These are phyloP conservation scores for maize (Zea mays) DNA, from an alignment of 176 grass and related monocot species.

Conservation along the genomic window DNA sequence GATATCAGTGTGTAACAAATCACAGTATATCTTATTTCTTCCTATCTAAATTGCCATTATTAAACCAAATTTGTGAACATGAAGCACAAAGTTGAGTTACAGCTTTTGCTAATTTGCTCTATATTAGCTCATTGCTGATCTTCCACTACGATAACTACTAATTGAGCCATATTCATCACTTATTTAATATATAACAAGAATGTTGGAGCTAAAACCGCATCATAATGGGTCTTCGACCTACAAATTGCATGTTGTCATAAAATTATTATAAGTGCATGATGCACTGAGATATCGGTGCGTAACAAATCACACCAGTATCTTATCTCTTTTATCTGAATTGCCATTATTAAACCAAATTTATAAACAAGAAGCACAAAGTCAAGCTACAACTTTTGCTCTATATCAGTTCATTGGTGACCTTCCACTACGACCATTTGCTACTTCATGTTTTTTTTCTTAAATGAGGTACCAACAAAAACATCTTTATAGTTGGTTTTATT, in stretches of 20 bases:
- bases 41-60: conserved; percentile 7
- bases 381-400: too few species aligned
- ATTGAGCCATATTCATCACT: conserved; percentile 70
- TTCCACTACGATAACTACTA: conserved; percentile 76
- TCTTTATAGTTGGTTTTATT: too few species aligned
- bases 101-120: conserved; percentile 51
- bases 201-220: conserved; percentile 40
- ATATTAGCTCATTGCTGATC: conserved; percentile 80
- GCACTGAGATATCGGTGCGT: too few species aligned
- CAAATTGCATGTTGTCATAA: conserved; percentile 26
- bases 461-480: too few species aligned
- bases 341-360: too few species aligned
- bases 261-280: neutral
- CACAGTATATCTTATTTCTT: conserved; percentile 1
- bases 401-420: too few species aligned
- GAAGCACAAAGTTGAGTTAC: conserved; percentile 87
- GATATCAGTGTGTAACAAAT: conserved; percentile 7
- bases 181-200: conserved; percentile 82
- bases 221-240: neutral
- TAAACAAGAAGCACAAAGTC: too few species aligned
- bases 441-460: too few species aligned
- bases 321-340: too few species aligned
- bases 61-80: conserved; percentile 47
- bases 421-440: too few species aligned
- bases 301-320: too few species aligned